Base-by-base conservation (phyloP, 805 yeast species). In the Ogataea zsoltii region DNA sequence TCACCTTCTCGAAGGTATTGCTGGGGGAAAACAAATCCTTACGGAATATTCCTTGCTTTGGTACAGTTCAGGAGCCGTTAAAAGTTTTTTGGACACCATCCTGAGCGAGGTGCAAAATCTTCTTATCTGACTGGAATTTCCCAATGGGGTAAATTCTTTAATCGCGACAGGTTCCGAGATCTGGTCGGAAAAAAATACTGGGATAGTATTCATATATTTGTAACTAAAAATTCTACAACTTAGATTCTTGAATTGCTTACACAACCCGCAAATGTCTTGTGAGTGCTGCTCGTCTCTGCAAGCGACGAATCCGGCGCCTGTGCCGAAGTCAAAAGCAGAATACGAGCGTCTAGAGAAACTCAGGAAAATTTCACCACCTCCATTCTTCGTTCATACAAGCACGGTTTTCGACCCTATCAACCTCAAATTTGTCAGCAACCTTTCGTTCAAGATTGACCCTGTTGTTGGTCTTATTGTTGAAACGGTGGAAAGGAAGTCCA, bases 181-280 rank as follows among this genome's bases (percentile, higher is more conserved):
- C n/a, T 19, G 14, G 32, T n/a, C 40, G 40, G 31, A 30, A 28
- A 12, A 17, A 33, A 33, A 12, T 18, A 4, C 12, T 13, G 19
- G 9, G 9, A 30, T 23, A 30, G 14, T 29, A 38, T 21, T 21
- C 25, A 9, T 9, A 21, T 21, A 21, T 21, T 6, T 21, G 9
- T 21, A n/a, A n/a, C n/a, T n/a, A n/a, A n/a, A n/a, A n/a, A n/a
- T n/a, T n/a, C n/a, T n/a, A n/a, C n/a, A n/a, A n/a, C n/a, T n/a
- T n/a, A n/a, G n/a, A n/a, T n/a, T n/a, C n/a, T n/a, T n/a, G n/a
- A n/a, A n/a, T n/a, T n/a, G n/a, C n/a, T n/a, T n/a, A n/a, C n/a
- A n/a, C n/a, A n/a, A n/a, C n/a, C n/a, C n/a, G n/a, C n/a, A n/a
- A 17, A 55, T 55, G 57, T 51, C 54, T 9, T 55, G 58, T 33